These are phyloP conservation scores for Chytriomyces sp. DNA, from an alignment of 192 early-diverging fungal genomes.

Conservation along the genomic window DNA sequence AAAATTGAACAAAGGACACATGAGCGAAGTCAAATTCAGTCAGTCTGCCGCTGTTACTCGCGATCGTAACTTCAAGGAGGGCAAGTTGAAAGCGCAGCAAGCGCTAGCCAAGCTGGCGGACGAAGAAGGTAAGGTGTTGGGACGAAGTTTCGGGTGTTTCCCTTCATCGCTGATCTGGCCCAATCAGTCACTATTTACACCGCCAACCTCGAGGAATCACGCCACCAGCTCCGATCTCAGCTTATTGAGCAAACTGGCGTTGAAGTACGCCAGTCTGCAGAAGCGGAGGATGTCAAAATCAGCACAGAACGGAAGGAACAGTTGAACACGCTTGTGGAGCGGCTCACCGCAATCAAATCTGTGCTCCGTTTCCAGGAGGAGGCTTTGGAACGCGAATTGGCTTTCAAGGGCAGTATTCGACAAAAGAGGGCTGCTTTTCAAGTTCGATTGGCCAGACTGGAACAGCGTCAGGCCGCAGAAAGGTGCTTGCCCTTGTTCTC, in stretches of 20 bases:
- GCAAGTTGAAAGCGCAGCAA: constrained; percentile 32
- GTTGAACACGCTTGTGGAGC: constrained; percentile 24
- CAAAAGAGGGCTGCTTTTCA: constrained; percentile 31
- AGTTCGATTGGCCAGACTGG: constrained; percentile 19
- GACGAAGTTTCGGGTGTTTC: too few species aligned
- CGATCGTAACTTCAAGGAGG: constrained; percentile 24
- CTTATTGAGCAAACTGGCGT: constrained; percentile 19
- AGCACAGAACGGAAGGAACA: constrained; percentile 11
- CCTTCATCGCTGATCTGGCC: not conserved
- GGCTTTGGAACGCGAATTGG: constrained; percentile 24
- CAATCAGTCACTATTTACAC: constrained; percentile 26
- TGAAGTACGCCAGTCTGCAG: constrained; percentile 14
- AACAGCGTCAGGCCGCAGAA: constrained; percentile 29
- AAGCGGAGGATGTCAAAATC: constrained; percentile 24
- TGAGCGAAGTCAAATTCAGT: constrained; percentile 18
- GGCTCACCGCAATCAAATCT: constrained; percentile 23
- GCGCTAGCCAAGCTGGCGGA: constrained; percentile 30
- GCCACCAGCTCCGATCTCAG: constrained; percentile 24
- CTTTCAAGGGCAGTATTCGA: constrained; percentile 21
- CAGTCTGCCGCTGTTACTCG: constrained; percentile 22
- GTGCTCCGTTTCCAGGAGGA: constrained; percentile 32
- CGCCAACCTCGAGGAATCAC: constrained; percentile 30
- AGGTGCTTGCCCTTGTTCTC: constrained; percentile 6
- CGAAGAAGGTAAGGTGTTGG: constrained; percentile 25
- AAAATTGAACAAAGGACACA: too few species aligned